phyloP scores from a whole-genome alignment of 2,329 filamentous ascomycete genomes.

The Fragosphaeria purpurea region DNA sequence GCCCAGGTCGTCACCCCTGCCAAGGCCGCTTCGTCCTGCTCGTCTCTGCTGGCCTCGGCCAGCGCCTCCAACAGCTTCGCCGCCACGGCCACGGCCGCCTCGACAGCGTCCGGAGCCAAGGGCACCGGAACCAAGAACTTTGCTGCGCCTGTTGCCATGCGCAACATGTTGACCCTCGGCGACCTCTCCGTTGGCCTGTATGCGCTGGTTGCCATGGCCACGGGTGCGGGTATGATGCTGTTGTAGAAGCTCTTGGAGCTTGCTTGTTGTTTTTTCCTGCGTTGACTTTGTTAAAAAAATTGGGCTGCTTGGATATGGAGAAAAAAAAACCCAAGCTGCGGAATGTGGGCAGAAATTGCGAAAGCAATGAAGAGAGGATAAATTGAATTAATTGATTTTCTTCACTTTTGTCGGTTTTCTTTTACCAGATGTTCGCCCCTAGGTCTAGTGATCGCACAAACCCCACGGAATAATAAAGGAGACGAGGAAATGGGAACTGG shows the following conservation, averaged over 20 bases:
- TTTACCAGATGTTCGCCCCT: neutral
- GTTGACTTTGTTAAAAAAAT: no score
- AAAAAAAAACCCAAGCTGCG: no score
- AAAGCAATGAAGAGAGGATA: no score
- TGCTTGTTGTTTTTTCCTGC: neutral
- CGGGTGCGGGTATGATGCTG: constrained; percentile 43
- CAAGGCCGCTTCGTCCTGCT: constrained; percentile 43
- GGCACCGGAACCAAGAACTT: constrained; percentile 24
- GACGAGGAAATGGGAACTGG: no score
- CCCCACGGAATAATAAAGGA: no score
- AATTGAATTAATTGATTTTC: no score
- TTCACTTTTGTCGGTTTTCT: neutral
- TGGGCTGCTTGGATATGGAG: no score
- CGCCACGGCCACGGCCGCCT: constrained; percentile 38
- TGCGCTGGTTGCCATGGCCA: constrained; percentile 39
- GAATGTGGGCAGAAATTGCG: no score
- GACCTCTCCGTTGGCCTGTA: constrained; percentile 41
- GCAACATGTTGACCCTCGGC: constrained; percentile 33
- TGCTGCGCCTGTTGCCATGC: constrained; percentile 25
- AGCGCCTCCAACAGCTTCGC: constrained; percentile 43
- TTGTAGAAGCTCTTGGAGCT: constrained; percentile 29
- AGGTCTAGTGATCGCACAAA: no score
- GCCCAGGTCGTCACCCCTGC: constrained; percentile 44
- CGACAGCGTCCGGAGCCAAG: constrained; percentile 22
- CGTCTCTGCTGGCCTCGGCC: constrained; percentile 49